A percentile compares a stretch with the other conserved stretches of the same genome.
These are phyloP conservation scores for Hordeum pubiflorum DNA, from an alignment of 202 grass and related monocot genomes.

Conservation along the genomic window DNA sequence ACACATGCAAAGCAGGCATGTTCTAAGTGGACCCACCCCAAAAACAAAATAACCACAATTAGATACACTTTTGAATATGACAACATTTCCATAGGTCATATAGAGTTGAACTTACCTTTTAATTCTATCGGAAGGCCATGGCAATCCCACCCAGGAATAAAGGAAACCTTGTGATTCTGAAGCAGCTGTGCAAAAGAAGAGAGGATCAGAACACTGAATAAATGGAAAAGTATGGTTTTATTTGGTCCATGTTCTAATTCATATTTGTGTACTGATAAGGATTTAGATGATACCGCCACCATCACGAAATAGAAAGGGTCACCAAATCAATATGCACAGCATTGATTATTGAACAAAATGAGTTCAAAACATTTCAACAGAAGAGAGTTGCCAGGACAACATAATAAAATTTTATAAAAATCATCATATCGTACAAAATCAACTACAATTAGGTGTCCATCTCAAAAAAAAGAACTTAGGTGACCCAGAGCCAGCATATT, in stretches of 20 bases:
- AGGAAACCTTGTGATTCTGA: slow-evolving; percentile 83
- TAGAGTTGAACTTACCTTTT: slow-evolving; percentile 68
- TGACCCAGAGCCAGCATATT: not conserved
- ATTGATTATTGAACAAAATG: not conserved
- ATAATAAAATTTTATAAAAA: not conserved
- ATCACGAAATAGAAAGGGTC: not conserved
- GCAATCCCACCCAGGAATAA: slow-evolving; percentile 97
- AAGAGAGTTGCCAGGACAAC: not conserved
- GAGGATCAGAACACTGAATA: not conserved
- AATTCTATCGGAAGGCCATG: slow-evolving; percentile 95
- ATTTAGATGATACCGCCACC: not conserved
- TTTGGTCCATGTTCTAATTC: not conserved
- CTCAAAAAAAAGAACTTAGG: not conserved
- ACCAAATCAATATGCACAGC: not conserved
- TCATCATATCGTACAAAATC: not conserved
- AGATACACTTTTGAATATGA: not conserved
- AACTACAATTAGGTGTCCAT: slow-evolving; percentile 4
- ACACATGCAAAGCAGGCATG: not conserved
- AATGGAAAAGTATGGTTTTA: not conserved
- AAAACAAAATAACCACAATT: not conserved
- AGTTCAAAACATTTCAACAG: not conserved
- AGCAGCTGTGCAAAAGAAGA: slow-evolving; percentile 53
- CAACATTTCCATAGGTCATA: not conserved
- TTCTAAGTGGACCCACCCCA: not conserved
- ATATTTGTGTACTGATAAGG: not conserved